Percentiles rank a stretch among this genome's conserved stretches.
These are phyloP conservation scores for Cryomyces minteri DNA, from an alignment of 495 filamentous ascomycete species.

Conservation along the genomic window DNA sequence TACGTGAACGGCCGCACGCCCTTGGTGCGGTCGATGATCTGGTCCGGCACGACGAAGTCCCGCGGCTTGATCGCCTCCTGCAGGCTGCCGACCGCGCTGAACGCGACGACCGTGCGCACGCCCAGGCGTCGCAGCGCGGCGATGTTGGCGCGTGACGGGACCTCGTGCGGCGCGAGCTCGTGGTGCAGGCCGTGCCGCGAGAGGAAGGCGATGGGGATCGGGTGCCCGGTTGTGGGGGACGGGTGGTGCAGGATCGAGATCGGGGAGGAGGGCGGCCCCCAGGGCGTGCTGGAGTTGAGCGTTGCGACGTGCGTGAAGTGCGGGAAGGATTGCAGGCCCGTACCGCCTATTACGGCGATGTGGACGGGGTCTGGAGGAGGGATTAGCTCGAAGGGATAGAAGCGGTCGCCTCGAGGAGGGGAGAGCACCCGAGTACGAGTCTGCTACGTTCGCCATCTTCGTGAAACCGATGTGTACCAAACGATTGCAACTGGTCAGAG, in stretches of 20 bases:
- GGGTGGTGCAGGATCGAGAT: slow-evolving; percentile 73
- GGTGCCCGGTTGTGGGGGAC: slow-evolving; percentile 32
- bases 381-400: neutral
- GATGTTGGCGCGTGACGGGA: slow-evolving; percentile 83
- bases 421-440: slow-evolving; percentile 6
- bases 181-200: slow-evolving; percentile 82
- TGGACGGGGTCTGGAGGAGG: slow-evolving; percentile 45
- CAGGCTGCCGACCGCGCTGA: slow-evolving; percentile 86
- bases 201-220: slow-evolving; percentile 75
- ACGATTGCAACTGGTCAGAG: too few species aligned
- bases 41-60: slow-evolving; percentile 91
- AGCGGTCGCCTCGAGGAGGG: neutral
- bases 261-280: slow-evolving; percentile 79
- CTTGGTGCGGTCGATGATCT: slow-evolving; percentile 96
- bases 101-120: slow-evolving; percentile 78
- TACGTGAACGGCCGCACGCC: slow-evolving; percentile 73
- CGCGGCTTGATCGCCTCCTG: slow-evolving; percentile 81
- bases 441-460: slow-evolving; percentile 9
- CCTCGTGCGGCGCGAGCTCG: slow-evolving; percentile 79
- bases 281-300: slow-evolving; percentile 60
- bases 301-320: slow-evolving; percentile 66
- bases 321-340: slow-evolving; percentile 56
- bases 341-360: slow-evolving; percentile 95
- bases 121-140: slow-evolving; percentile 80
- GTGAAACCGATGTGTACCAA: neutral